These are phyloP conservation scores for Arabis alpina DNA, from an alignment of 345 rosid genomes.

Conservation along the genomic window DNA sequence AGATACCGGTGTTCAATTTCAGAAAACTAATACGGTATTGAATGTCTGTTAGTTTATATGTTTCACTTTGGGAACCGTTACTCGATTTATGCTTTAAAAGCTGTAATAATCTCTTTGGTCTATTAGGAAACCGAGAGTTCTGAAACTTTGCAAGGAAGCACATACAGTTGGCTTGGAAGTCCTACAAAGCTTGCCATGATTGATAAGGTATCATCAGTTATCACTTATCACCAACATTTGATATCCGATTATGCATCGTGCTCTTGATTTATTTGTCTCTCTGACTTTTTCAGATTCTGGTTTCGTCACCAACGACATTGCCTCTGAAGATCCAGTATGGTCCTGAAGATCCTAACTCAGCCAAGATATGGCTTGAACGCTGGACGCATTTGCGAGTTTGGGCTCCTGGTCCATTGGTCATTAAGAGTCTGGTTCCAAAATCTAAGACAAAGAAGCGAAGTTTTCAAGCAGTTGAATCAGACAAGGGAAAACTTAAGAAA, in stretches of 20 bases:
- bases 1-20: constrained; percentile 45
- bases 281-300: constrained; percentile 60
- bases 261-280: constrained; percentile 32
- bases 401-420: constrained; percentile 50
- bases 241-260: background rate
- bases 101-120: background rate
- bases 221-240: constrained; percentile 14
- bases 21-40: constrained; percentile 35
- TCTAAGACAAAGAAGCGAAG: constrained; percentile 46
- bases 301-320: constrained; percentile 44
- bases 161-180: constrained; percentile 43
- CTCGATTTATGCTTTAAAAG: background rate
- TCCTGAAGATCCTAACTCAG: constrained; percentile 64
- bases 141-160: constrained; percentile 39
- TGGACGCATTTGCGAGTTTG: constrained; percentile 70
- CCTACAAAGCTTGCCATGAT: constrained; percentile 53
- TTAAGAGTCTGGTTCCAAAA: constrained; percentile 44
- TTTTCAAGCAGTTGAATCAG: constrained; percentile 45
- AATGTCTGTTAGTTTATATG: background rate
- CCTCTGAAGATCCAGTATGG: constrained; percentile 61
- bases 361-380: constrained; percentile 70
- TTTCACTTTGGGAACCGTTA: background rate
- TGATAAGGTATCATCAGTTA: constrained; percentile 50
- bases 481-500: constrained; percentile 53
- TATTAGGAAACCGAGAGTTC: constrained; percentile 50